Evolutionary conservation across 768 basidiomycete genomes (phyloP).

Genomic region (Russula sp.): DNA sequence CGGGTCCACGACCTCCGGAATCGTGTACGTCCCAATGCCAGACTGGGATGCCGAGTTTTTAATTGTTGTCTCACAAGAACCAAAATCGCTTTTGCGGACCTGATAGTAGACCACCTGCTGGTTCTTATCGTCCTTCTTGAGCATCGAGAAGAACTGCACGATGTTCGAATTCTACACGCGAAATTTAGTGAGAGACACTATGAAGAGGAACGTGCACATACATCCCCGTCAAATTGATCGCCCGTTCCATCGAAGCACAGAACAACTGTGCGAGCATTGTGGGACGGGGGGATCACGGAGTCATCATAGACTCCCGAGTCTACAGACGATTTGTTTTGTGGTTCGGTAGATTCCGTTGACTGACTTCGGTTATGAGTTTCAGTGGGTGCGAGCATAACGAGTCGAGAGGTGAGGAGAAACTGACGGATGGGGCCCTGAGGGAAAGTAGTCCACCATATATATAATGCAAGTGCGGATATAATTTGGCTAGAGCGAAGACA

Average conservation of each 20-base stretch:
- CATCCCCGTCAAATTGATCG: constrained; percentile 66
- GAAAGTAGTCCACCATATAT: too few relatives aligned
- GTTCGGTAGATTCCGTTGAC: background rate
- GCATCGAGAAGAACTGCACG: constrained; percentile 62
- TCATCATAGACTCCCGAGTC: constrained; percentile 8
- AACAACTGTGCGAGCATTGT: constrained; percentile 48
- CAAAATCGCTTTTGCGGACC: constrained; percentile 36
- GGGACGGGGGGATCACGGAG: constrained; percentile 31
- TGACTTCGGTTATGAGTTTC: background rate
- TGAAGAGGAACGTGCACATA: constrained; percentile 35
- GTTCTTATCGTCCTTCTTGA: constrained; percentile 60
- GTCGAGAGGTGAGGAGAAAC: too few relatives aligned
- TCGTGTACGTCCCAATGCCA: constrained; percentile 69
- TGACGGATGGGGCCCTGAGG: too few relatives aligned
- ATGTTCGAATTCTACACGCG: constrained; percentile 64
- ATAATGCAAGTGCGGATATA: too few relatives aligned
- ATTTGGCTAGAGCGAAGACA: too few relatives aligned
- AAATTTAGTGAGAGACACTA: background rate
- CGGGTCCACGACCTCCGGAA: constrained; percentile 60
- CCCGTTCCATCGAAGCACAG: constrained; percentile 69
- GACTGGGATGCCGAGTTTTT: constrained; percentile 41
- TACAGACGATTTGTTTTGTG: background rate
- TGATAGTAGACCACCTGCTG: constrained; percentile 77
- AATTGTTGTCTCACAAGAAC: background rate
- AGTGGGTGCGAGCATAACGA: too few relatives aligned